These are phyloP conservation scores for Arctium lappa DNA, from an alignment of 129 eudicot species.

Conservation along the genomic window DNA sequence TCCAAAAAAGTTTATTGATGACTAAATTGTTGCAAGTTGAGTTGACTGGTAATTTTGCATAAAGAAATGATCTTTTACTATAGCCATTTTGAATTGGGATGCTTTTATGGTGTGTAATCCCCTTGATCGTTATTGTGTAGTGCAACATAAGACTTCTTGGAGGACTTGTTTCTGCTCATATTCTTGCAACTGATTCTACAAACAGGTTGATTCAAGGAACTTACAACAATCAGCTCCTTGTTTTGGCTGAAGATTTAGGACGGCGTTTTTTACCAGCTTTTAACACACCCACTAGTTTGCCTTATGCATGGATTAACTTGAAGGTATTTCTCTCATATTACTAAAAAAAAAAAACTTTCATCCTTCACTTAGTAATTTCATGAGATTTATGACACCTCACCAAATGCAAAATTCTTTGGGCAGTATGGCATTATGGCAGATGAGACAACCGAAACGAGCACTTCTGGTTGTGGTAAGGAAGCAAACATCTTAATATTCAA, in stretches of 20 bases:
- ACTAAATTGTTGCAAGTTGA: background rate
- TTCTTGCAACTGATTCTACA: constrained; percentile 99
- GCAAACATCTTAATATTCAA: background rate
- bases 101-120: constrained; percentile 33
- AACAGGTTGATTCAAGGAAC: constrained; percentile 81
- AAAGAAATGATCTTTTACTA: constrained; percentile 8
- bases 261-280: constrained; percentile 90
- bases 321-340: constrained; percentile 52
- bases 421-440: constrained; percentile 94
- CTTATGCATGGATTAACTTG: constrained; percentile 96
- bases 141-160: constrained; percentile 99
- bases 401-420: constrained; percentile 49
- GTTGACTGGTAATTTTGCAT: too few relatives aligned
- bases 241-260: constrained; percentile 85
- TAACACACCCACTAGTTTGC: constrained; percentile 84
- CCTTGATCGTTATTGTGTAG: constrained; percentile 58
- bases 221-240: constrained; percentile 74
- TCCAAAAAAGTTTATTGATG: background rate
- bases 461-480: constrained; percentile 88
- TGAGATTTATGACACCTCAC: constrained; percentile 39
- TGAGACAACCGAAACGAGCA: constrained; percentile 95
- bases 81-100: constrained; percentile 22
- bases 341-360: background rate
- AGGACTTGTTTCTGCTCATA: constrained; percentile 99
- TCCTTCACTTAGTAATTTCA: constrained; percentile 10